A percentile compares a stretch with the other conserved stretches of the same genome.
Evolutionary conservation across 805 yeast species (phyloP).

Genomic region (Myxozyma geophila): DNA sequence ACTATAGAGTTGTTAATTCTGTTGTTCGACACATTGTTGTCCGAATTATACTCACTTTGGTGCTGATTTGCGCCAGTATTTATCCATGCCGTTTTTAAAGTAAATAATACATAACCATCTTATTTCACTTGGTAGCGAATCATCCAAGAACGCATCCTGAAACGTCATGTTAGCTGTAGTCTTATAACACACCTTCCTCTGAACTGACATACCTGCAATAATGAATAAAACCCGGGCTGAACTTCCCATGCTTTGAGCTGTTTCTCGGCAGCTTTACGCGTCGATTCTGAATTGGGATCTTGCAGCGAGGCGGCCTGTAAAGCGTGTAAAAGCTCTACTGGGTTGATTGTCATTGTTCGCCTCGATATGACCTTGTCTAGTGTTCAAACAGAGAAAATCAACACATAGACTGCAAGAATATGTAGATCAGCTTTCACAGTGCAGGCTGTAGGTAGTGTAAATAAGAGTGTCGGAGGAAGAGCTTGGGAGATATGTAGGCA

Average conservation of each 20-base stretch:
- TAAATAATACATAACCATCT: constrained; percentile 89
- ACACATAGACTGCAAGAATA: neutral
- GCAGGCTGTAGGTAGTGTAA: too few species aligned
- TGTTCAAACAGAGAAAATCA: neutral
- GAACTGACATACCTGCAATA: constrained; percentile 52
- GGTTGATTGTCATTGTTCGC: constrained; percentile 21
- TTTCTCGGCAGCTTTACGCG: constrained; percentile 68
- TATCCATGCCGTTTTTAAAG: constrained; percentile 85
- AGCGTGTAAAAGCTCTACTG: constrained; percentile 40
- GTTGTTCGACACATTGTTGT: neutral
- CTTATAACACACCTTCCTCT: neutral
- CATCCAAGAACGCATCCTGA: constrained; percentile 62
- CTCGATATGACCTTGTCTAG: neutral
- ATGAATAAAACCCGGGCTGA: constrained; percentile 60
- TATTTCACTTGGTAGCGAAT: constrained; percentile 61
- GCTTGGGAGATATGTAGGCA: too few species aligned
- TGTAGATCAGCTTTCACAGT: too few species aligned
- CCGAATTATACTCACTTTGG: constrained; percentile 47
- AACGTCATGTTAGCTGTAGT: neutral
- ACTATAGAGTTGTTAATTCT: constrained; percentile 21
- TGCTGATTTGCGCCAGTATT: constrained; percentile 78
- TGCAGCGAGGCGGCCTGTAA: constrained; percentile 56
- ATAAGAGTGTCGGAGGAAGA: too few species aligned
- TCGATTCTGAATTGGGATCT: constrained; percentile 48
- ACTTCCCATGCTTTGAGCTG: constrained; percentile 73